Conservation (phyloP, 345 rosid genomes). For the Draba incana region DNA sequence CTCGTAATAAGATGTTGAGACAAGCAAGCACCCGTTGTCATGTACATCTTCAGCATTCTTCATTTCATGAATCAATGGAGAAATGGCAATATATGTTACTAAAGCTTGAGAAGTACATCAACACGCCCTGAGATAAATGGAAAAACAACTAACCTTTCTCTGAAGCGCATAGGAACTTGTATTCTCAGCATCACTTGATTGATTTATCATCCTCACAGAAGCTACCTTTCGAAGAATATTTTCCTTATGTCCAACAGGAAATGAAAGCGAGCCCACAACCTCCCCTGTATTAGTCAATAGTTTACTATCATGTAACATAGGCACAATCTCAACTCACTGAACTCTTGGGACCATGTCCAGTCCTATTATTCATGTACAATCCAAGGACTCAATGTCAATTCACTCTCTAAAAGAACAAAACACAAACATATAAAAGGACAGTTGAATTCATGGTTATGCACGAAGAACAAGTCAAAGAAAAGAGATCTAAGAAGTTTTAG, state of each 20-base stretch:
- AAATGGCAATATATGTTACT: conserved; percentile 23
- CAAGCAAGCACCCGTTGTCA: conserved; percentile 66
- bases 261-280: conserved; percentile 86
- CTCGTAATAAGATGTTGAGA: conserved; percentile 81
- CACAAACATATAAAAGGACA: conserved; percentile 18
- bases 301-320: conserved; percentile 32
- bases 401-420: conserved; percentile 5
- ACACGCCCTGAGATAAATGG: conserved; percentile 23
- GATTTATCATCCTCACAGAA: conserved; percentile 76
- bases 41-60: conserved; percentile 53
- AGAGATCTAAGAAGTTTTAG: conserved; percentile 27
- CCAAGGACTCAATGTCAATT: conserved; percentile 24
- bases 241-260: conserved; percentile 76
- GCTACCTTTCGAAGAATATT: conserved; percentile 67
- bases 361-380: neutral
- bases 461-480: conserved; percentile 14
- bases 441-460: conserved; percentile 12
- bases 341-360: conserved; percentile 21
- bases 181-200: conserved; percentile 56
- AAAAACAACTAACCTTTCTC: conserved; percentile 64
- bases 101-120: conserved; percentile 15
- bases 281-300: conserved; percentile 70
- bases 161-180: conserved; percentile 59
- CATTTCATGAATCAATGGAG: conserved; percentile 49
- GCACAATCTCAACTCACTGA: conserved; percentile 21